Evolutionary conservation across 2,329 filamentous ascomycete species (phyloP), one percentile per base, ranked within the genome.

Genomic region (Calonectria hongkongensis): DNA sequence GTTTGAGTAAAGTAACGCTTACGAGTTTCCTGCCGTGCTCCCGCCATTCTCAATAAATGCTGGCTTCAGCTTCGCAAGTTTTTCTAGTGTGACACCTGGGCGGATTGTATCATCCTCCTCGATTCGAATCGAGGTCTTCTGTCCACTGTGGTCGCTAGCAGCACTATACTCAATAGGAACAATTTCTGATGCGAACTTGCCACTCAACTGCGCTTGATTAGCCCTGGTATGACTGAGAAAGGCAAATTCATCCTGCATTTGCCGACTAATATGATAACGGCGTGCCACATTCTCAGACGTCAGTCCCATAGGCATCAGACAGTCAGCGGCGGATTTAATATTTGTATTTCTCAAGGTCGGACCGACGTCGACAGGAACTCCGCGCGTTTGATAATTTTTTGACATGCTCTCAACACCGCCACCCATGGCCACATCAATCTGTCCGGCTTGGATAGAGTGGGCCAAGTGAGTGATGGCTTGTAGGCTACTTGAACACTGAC

Each of bases 401-500:
- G 54, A 58, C 54, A 58, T 58, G 33, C 54, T 58, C 30, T 58
- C 54, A 2, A 58, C 54, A 6, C 54, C 54, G 9, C 54, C 54
- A 9, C 30, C 54, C 54, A 58, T 58, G n/a, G 54, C 54, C 13
- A 58, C 54, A 16, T 58, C 54, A 16, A 58, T 25, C 33, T 58
- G 54, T 7, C 54, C 54, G 8, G 54, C 54, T 25, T 58, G 33
- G 21, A 58, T 58, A 5, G 54, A 58, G 28, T 58, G 54, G 5
- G 54, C 54, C 21, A 58, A 41, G 33, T 58, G 54, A 4, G 54
- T 58, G 33, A 58, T 58, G 33, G 54, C 54, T 33, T 58, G 54
- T 28, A 58, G 16, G 33, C 54, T 58, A 36, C 54, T 58, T 10
- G 54, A 58, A 10, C 54, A 58, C 36, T 58, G 54, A 2, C 54